These are phyloP conservation scores for Panicum hallii DNA, from an alignment of 202 grass and related monocot species.

Conservation along the genomic window DNA sequence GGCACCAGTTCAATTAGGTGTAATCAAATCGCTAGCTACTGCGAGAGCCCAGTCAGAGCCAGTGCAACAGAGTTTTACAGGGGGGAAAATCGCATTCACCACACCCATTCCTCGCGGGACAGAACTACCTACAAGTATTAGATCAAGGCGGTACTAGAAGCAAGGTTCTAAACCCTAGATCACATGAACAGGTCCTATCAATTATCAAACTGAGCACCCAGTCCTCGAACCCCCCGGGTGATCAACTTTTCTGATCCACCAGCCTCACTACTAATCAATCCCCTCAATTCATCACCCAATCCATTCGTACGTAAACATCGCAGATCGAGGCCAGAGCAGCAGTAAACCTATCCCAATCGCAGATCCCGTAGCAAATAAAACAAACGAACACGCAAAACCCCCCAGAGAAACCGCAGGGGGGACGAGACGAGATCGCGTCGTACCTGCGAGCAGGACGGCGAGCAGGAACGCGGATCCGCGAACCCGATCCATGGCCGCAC, in stretches of 20 bases:
- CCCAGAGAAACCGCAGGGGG: neutral
- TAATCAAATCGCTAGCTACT: neutral
- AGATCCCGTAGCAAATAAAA: constrained; percentile 2
- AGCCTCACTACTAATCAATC: neutral
- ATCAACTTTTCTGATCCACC: neutral
- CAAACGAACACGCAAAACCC: neutral
- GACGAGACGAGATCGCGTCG: neutral
- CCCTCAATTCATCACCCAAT: neutral
- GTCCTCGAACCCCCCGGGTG: too few relatives aligned
- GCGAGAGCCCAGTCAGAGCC: neutral
- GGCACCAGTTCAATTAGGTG: neutral
- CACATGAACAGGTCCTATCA: neutral
- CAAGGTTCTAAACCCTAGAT: neutral
- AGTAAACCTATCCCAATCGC: neutral
- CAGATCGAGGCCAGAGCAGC: constrained; percentile 15
- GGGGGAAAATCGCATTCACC: neutral
- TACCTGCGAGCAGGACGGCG: constrained; percentile 76
- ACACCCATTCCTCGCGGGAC: neutral
- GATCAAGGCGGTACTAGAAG: neutral
- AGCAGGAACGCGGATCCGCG: constrained; percentile 59
- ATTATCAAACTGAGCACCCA: neutral
- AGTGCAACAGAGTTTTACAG: neutral
- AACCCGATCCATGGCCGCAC: constrained; percentile 55
- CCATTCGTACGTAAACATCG: neutral
- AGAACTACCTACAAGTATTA: neutral